A percentile compares a stretch with the other conserved stretches of the same genome.
phyloP scores from a whole-genome alignment of 1,284 basidiomycete genomes.

The Ustilago crameri region DNA sequence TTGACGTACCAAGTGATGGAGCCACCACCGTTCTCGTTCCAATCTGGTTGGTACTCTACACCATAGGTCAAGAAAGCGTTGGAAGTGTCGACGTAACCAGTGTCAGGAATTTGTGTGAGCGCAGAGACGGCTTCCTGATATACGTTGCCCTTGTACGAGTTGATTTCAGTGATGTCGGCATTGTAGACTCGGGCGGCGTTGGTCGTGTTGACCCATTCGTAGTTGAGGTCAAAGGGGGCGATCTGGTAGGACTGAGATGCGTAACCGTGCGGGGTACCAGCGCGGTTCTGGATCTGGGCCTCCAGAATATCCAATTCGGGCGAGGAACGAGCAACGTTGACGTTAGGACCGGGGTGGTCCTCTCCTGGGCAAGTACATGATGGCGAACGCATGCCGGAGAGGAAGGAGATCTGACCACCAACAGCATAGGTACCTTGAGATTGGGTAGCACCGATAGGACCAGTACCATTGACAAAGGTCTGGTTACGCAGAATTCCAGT shows the following conservation, averaged over 20 bases:
- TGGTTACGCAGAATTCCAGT: conserved; percentile 62
- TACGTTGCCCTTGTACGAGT: conserved; percentile 62
- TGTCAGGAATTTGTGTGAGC: conserved; percentile 57
- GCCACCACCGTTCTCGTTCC: conserved; percentile 56
- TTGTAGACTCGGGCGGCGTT: conserved; percentile 48
- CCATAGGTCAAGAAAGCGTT: conserved; percentile 54
- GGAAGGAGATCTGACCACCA: conserved; percentile 32
- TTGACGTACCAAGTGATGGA: conserved; percentile 62
- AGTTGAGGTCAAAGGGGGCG: conserved; percentile 64
- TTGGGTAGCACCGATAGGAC: conserved; percentile 51
- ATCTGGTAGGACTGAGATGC: conserved; percentile 66
- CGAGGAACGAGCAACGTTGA: conserved; percentile 63
- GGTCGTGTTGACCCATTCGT: conserved; percentile 57
- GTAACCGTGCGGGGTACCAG: conserved; percentile 48
- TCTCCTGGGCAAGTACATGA: conserved; percentile 62
- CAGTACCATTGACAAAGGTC: conserved; percentile 51
- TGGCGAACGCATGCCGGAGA: conserved; percentile 46
- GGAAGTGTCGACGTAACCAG: conserved; percentile 48
- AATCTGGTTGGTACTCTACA: conserved; percentile 66
- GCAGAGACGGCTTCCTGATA: conserved; percentile 67
- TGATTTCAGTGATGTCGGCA: conserved; percentile 42
- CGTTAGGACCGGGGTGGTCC: conserved; percentile 63
- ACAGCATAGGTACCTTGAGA: conserved; percentile 38
- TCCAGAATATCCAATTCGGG: conserved; percentile 68
- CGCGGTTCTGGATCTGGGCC: conserved; percentile 72